Conservation (phyloP, 2,329 filamentous ascomycete genomes). For the Elsinoe ampelina region DNA sequence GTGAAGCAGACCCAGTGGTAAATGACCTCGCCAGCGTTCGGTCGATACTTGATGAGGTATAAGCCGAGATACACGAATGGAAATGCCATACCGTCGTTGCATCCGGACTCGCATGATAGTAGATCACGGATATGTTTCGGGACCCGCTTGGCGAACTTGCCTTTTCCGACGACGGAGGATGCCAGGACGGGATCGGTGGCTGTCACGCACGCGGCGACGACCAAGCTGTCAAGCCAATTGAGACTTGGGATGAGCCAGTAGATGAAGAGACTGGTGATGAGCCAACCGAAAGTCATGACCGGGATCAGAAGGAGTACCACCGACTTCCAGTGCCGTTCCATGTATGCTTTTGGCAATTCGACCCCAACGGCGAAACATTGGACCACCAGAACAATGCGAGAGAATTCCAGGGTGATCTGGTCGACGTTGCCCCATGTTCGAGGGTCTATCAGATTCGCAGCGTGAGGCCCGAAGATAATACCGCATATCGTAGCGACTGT, state of each 20-base stretch:
- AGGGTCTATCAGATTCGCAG: conserved; percentile 70
- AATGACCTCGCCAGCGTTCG: conserved; percentile 57
- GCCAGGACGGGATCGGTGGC: conserved; percentile 95
- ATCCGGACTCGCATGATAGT: conserved; percentile 91
- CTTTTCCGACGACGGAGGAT: conserved; percentile 96
- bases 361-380: conserved; percentile 90
- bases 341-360: conserved; percentile 86
- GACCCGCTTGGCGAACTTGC: conserved; percentile 95
- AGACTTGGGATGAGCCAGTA: conserved; percentile 76
- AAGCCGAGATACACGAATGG: conserved; percentile 90
- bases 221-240: conserved; percentile 82
- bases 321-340: conserved; percentile 96
- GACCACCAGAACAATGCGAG: conserved; percentile 78
- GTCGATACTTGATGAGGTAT: conserved; percentile 77
- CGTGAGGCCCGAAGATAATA: conserved; percentile 81
- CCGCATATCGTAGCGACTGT: conserved; percentile 84
- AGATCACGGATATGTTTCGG: conserved; percentile 95
- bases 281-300: conserved; percentile 96
- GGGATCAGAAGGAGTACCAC: conserved; percentile 80
- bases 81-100: conserved; percentile 99
- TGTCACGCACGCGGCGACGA: conserved; percentile 85
- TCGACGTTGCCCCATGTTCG: conserved; percentile 71
- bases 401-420: conserved; percentile 81
- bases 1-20: conserved; percentile 85
- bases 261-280: conserved; percentile 83